Evolutionary conservation across 106 monocot genomes (phyloP), one percentile per base, ranked within the genome.

Genomic region (Apostasia shenzhenica): DNA sequence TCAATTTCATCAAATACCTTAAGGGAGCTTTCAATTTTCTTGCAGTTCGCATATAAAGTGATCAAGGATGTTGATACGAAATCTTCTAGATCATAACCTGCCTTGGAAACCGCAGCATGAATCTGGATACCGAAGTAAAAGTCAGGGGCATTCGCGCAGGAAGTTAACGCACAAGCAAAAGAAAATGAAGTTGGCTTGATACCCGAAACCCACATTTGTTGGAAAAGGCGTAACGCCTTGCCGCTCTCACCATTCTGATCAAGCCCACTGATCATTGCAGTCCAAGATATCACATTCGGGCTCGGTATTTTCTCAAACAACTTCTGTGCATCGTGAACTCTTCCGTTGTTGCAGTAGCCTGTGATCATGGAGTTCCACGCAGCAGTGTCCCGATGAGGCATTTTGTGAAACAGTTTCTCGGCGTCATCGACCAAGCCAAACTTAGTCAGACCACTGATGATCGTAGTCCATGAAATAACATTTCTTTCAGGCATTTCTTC

Each of bases 291-390:
- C 39, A 85, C 76, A 62, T 91, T 85, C 7, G 38, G 70, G 13
- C 13, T 50, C 2, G 78, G 80, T 84, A 87, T 91, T n/a, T 52
- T 73, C 55, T 78, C 82, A 72, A 91, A 85, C 70, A 87, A 56
- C n/a, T 8, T 10, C 1, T 56, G 51, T 37, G 82, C 87, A 45
- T 94, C 82, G 0, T 3, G 8, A 55, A 85, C 59, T 68, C 77
- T 78, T 3, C 83, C 77, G 61, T 83, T 83, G 48, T 14, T 55
- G 39, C 74, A 87, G 10, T 85, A 94, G 39, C 79, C 94, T 41
- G 79, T 87, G 38, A 94, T 81, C 94, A 94, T 94, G 4, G 90
- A 83, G 54, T 94, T 94, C 87, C 84, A 94, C 38, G 94, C 79
- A 4, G 87, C 90, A 13, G 67, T 79, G 48, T 94, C 94, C 69